phyloP scores from a whole-genome alignment of 179 eudicot genomes.

The Vitellaria paradoxa region DNA sequence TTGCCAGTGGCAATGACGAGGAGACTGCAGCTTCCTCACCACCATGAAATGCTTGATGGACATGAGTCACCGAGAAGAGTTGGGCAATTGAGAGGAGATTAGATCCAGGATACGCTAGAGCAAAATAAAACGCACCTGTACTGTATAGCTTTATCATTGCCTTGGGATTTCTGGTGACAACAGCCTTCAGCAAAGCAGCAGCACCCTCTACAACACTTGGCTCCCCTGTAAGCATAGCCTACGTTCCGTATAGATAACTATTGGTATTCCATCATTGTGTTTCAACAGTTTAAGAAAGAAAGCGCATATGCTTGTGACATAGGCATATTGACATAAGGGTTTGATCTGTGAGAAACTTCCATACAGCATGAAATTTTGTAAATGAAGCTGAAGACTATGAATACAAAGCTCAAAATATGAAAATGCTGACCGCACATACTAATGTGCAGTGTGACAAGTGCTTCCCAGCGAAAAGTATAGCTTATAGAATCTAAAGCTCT shows the following conservation, averaged over 20 bases:
- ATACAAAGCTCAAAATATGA: not conserved
- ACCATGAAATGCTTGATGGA: constrained; percentile 98
- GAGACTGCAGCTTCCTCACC: constrained; percentile 99
- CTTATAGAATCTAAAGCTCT: not conserved
- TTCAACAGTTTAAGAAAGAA: constrained; percentile 1
- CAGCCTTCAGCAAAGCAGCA: constrained; percentile 87
- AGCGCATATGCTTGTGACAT: not conserved
- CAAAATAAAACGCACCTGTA: constrained; percentile 96
- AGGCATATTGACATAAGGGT: not conserved
- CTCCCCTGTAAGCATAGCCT: constrained; percentile 98
- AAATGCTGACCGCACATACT: not conserved
- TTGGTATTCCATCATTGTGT: not conserved
- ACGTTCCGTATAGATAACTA: constrained; percentile 10
- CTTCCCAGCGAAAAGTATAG: not conserved
- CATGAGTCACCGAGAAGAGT: constrained; percentile 88
- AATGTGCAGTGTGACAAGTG: not conserved
- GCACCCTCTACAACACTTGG: constrained; percentile 93
- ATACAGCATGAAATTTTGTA: not conserved
- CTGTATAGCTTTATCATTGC: constrained; percentile 93
- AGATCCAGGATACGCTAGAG: constrained; percentile 98
- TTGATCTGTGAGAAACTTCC: not conserved
- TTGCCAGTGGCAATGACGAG: constrained; percentile 94
- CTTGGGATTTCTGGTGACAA: constrained; percentile 94
- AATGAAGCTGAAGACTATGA: not conserved
- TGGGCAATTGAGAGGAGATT: constrained; percentile 91